phyloP scores from a whole-genome alignment of 2,329 filamentous ascomycete genomes.

The Hortaea werneckii region DNA sequence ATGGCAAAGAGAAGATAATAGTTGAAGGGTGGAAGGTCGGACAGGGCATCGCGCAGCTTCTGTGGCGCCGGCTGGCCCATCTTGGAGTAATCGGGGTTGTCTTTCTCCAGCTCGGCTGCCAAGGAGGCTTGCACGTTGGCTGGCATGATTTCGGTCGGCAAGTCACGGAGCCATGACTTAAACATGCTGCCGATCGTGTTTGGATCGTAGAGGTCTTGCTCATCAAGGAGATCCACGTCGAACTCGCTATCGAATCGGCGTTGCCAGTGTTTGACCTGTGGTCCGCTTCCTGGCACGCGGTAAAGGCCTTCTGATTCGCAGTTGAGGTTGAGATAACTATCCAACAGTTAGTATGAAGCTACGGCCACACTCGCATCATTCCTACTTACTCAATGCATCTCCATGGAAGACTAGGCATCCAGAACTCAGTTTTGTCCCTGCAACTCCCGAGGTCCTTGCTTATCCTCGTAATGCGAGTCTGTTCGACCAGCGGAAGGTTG shows the following conservation, averaged over 20 bases:
- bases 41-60: conserved; percentile 80
- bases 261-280: conserved; percentile 89
- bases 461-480: conserved; percentile 83
- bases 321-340: conserved; percentile 79
- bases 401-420: conserved; percentile 96
- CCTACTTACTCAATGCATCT: conserved; percentile 69
- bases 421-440: conserved; percentile 92
- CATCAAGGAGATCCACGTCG: conserved; percentile 83
- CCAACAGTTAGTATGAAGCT: not conserved
- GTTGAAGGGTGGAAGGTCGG: conserved; percentile 89
- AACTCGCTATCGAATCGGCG: conserved; percentile 70
- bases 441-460: conserved; percentile 81
- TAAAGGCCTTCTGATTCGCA: conserved; percentile 92
- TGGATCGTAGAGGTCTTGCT: conserved; percentile 83
- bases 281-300: conserved; percentile 79
- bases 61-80: conserved; percentile 55
- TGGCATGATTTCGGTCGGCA: conserved; percentile 90
- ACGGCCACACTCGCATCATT: too few relatives aligned
- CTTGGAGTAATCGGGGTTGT: conserved; percentile 65
- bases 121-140: conserved; percentile 73
- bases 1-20: conserved; percentile 97
- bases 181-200: conserved; percentile 95
- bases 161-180: conserved; percentile 87
- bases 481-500: conserved; percentile 75
- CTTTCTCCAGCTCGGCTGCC: conserved; percentile 66